Base-by-base conservation (phyloP, 2,329 filamentous ascomycete species). In the Phialophora verrucosa region DNA sequence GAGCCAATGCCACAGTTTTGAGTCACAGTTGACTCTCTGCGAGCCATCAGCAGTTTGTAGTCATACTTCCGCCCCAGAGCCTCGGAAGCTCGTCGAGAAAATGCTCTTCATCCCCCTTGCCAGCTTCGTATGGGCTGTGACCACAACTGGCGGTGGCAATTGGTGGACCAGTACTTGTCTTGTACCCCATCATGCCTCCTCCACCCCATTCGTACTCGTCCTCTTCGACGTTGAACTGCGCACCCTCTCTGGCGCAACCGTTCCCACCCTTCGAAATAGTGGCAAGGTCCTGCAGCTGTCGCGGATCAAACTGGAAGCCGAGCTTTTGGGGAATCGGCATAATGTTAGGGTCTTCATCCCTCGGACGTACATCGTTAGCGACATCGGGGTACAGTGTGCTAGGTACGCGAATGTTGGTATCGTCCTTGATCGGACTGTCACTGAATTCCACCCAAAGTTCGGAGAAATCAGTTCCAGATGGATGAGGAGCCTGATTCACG, bases 231-330 rank as follows among this genome's bases (percentile, higher is more conserved):
- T 38, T 65, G 62, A 71, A 73, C 29, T 68, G 59, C 3, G 58
- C 66, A 11, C 70, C 70, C 55, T 59, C 64, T 51, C 70, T 59
- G 20, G 68, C 71, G 65, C 72, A 74, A 7, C 71, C 72, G 64
- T 73, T 74, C 12, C 72, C 72, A 12, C 72, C 72, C 47, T 64
- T 54, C 12, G 60, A 61, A 42, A 73, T 74, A 31, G 65, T 42
- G 31, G 59, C 58, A 20, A 74, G 63, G 58, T 74, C 71, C 35
- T 64, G 65, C 20, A 74, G 42, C 59, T 74, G 72, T 14, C 62
- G 58, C n/a, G 66, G 63, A 56, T 74, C 72, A 63, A 74, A 70
- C 32, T 62, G 32, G 50, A 70, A 73, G 25, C 66, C 67, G 12
- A 63, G 27, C 7, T 47, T 31, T 29, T 56, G 61, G 4, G 70